Evolutionary conservation across 2,329 filamentous ascomycete genomes (phyloP).

Genomic region (Fusarium irregulare): DNA sequence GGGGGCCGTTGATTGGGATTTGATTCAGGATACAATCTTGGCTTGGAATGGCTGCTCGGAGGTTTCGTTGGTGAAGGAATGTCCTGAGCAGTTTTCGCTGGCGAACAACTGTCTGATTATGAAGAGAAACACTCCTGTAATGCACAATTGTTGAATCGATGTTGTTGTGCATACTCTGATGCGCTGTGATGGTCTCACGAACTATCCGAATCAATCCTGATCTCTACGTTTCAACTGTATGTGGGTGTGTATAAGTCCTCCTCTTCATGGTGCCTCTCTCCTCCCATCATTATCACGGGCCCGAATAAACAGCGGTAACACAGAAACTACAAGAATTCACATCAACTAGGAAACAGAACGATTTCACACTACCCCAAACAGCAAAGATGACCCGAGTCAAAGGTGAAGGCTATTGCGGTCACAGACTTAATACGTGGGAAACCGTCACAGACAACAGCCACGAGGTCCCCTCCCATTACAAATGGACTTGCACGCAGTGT

Average conservation of each 20-base stretch:
- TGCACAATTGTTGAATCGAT: neutral
- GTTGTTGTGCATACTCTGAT: rapidly evolving
- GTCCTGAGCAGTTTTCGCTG: neutral
- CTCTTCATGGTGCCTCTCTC: too few species aligned
- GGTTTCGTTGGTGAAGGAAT: neutral
- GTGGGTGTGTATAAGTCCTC: rapidly evolving
- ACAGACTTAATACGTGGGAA: too few species aligned
- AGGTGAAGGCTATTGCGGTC: too few species aligned
- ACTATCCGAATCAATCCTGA: rapidly evolving
- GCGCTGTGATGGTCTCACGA: rapidly evolving
- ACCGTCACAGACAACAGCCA: too few species aligned
- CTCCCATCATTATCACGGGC: too few species aligned
- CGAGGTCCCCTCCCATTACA: too few species aligned
- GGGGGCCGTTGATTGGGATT: too few species aligned
- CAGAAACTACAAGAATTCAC: too few species aligned
- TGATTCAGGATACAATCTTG: neutral
- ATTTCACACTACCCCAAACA: rapidly evolving
- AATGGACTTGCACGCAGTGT: too few species aligned
- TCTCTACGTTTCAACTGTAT: rapidly evolving
- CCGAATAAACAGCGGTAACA: too few species aligned
- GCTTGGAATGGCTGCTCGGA: neutral
- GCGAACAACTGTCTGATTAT: neutral
- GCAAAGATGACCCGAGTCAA: too few species aligned
- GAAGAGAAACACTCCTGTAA: neutral
- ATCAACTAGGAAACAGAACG: too few species aligned